These are phyloP conservation scores for Przewalskia tangutica DNA, from an alignment of 257 asterid genomes.

Conservation along the genomic window DNA sequence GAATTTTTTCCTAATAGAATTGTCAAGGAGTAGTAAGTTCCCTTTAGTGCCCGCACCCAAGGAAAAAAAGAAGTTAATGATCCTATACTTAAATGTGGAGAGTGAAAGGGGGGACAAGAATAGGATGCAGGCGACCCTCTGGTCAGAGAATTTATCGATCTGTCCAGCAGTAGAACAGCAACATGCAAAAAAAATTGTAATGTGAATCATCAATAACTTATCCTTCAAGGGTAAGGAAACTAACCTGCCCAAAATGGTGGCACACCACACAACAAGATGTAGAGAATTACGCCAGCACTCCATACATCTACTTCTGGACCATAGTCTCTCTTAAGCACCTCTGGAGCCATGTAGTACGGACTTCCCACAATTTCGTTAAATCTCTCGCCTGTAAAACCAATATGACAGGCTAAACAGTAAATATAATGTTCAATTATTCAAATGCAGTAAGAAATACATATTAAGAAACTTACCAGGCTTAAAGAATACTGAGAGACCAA, in stretches of 20 bases:
- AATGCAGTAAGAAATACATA: not conserved
- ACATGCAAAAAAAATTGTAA: not conserved
- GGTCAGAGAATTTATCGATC: not conserved
- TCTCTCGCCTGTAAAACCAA: conserved; percentile 21
- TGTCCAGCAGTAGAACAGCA: not conserved
- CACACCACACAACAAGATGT: conserved; percentile 41
- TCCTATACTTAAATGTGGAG: not conserved
- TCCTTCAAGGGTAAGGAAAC: not conserved
- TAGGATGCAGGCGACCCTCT: not conserved
- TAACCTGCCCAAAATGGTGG: conserved; percentile 50
- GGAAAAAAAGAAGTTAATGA: not conserved
- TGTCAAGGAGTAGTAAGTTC: not conserved
- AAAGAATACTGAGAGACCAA: conserved; percentile 36
- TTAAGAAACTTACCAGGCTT: conserved; percentile 28
- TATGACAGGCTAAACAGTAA: not conserved
- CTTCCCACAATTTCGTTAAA: conserved; percentile 45
- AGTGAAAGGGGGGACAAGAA: not conserved
- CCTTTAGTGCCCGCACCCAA: not conserved
- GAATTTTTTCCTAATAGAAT: not conserved
- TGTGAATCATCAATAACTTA: not conserved
- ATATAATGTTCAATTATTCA: not conserved
- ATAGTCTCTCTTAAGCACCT: conserved; percentile 40
- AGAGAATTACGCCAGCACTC: conserved; percentile 49
- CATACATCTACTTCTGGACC: conserved; percentile 48
- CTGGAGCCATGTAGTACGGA: conserved; percentile 47